Evolutionary conservation across 2,329 filamentous ascomycete species (phyloP).

Genomic region (Rachicladosporium sp.): DNA sequence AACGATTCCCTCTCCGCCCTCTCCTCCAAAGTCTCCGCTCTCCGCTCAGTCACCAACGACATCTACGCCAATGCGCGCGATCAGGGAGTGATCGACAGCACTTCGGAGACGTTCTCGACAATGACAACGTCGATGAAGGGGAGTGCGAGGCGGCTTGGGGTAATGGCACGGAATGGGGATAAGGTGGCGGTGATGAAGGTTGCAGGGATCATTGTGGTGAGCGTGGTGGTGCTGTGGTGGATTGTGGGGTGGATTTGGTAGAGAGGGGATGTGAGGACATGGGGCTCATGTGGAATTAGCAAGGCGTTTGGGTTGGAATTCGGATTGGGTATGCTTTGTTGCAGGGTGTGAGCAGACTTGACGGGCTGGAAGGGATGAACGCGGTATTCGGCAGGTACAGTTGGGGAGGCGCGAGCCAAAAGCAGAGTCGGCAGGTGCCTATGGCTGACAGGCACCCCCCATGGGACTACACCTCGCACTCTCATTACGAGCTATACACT

Average conservation of each 20-base stretch:
- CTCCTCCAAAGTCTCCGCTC: slow-evolving; percentile 75
- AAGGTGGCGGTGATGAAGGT: slow-evolving; percentile 85
- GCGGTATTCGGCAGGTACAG: no score
- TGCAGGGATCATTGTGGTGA: slow-evolving; percentile 64
- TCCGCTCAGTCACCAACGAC: slow-evolving; percentile 89
- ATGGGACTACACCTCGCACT: no score
- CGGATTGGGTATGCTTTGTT: no score
- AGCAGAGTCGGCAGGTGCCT: no score
- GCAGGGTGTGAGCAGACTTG: no score
- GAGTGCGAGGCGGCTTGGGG: slow-evolving; percentile 66
- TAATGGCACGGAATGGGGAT: slow-evolving; percentile 86
- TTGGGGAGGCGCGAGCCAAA: no score
- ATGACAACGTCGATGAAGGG: slow-evolving; percentile 75
- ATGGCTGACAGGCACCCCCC: no score
- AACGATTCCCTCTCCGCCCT: slow-evolving; percentile 89
- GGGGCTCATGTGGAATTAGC: no score
- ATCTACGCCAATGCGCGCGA: slow-evolving; percentile 93
- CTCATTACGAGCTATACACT: no score
- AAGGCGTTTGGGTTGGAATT: no score
- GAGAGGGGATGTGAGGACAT: slow-evolving; percentile 4
- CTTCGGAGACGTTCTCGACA: slow-evolving; percentile 80
- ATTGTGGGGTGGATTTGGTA: slow-evolving; percentile 29
- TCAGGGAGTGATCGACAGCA: slow-evolving; percentile 78
- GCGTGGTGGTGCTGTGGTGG: slow-evolving; percentile 66
- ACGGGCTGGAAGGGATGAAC: no score